Base-by-base conservation (phyloP, 164 flowering plant genomes). In the Aristolochia fimbriata region DNA sequence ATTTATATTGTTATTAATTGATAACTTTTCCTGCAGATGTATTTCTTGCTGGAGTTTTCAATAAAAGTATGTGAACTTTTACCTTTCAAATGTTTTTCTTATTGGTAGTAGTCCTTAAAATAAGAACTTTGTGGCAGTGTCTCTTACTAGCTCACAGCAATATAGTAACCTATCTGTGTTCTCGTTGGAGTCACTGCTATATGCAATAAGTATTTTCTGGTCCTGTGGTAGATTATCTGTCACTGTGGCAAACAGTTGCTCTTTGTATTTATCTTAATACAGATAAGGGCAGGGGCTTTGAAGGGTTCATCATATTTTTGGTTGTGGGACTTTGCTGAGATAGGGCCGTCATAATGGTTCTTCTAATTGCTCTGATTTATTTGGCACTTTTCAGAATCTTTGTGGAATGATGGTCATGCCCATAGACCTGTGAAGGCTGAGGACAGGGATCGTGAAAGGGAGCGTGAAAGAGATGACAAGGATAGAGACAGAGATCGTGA, bases 361-460 rank as follows among this genome's bases (percentile, higher is more conserved):
- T 33, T 52, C 59, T 62, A 49, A 52, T 23, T 4, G 1, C 15
- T 22, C 15, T 12, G 10, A 52, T 52, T 23, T 52, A 20, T 52
- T 52, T 13, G 13, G 27, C 30, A 1, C 11, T 27, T 62, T 60
- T 19, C 85, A 85, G 97, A 81, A 65, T 68, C 80, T 66, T 63
- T 73, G 65, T 78, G 78, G 83, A 78, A 61, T 71, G 86, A 77
- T 59, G 91, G 83, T 47, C 71, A 71, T 65, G 51, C 73, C 49
- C 71, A 81, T 19, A 76, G 73, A 71, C 51, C 77, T 21, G 70
- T 65, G 54, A 84, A 84, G 77, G 58, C 63, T 37, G 89, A 87
- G 71, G 91, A 87, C 20, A 76, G 75, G 69, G 89, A 85, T 62
- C 77, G 73, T 68, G 88, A 81, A 22, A 66, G 73, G 58, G 88